Base-by-base conservation (phyloP, 495 filamentous ascomycete genomes). In the Penicillium cataractarum region DNA sequence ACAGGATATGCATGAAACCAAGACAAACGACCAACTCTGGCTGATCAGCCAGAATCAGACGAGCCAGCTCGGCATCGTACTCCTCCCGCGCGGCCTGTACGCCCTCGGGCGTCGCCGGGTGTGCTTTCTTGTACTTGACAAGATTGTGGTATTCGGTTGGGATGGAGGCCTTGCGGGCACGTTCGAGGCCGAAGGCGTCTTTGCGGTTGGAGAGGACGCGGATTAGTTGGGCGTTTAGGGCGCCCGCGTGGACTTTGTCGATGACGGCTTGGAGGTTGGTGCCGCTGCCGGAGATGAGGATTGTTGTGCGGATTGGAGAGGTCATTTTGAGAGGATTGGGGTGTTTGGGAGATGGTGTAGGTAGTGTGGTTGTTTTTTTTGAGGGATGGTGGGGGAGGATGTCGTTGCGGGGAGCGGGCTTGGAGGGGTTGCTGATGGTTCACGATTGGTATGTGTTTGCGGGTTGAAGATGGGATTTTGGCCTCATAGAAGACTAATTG, bases 201-300 rank as follows among this genome's bases (percentile, higher is more conserved):
- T 89, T 89, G 61, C 89, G 86, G 80, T 97, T 97, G 49, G 89
- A 92, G 31, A 96, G 84, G 8, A 97, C 90, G 44, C 89, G 88
- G 32, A 89, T 74, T 65, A 97, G 91, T 32, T 76, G 80, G 40
- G 86, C 83, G 59, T 89, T 84, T 57, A 91, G 83, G 8, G 74
- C 67, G 22, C 77, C 75, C 19, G 80, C 74, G 33, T 76, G 74
- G 50, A 84, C 78, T 51, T 89, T 88, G 75, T 96, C 89, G 68
- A 97, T 95, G 40, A 97, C 83, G 33, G 92, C 92, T 80, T 96
- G 92, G 26, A 98, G 86, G 71, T 97, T 97, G 52, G 90, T 86
- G 63, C 94, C 94, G 65, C 83, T 87, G 71, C 91, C 93, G 59
- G 89, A 93, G 55, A 92, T 90, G 58, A 91, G 83, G 57, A 91